Evolutionary conservation across 176 grass and related monocot genomes (phyloP), one percentile per base, ranked within the genome.

Genomic region (Oryza australiensis): DNA sequence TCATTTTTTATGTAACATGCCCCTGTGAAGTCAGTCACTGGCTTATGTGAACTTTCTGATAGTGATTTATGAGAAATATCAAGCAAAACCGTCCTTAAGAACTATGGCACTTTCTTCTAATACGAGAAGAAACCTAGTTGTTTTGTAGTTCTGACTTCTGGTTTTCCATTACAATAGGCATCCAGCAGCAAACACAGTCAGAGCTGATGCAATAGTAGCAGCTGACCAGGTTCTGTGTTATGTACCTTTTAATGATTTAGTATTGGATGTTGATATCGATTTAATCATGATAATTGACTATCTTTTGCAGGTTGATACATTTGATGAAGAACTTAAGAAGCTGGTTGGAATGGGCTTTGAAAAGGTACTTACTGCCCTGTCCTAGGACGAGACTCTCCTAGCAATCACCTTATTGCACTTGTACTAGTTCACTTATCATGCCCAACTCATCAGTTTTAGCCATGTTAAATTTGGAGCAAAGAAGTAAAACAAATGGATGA

Each of bases 311-410:
- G 83, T 30, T 90, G 96, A 95, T 91, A 89, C 62, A 84, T 98
- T 98, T 87, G 96, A 98, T 68, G 93, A 98, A 89, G 96, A 98
- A 68, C 93, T 95, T 46, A 90, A 91, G 79, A 98, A 93, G 66
- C 79, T 98, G 26, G 85, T 95, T 83, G 85, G 64, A 60, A 95
- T 98, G 96, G 96, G 93, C 12, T 98, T 98, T 87, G 93, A 98
- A 79, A 98, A 93, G 96, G 96, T 94, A 88, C 65, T 83, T 85
- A 64, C 27, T 26, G 12, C 15, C 15, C 80, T 77, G 14, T 43
- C 24, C 15, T 40, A 40, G 38, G 38, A 10, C 10, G 38, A 11
- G 38, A 40, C 9, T 40, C 38, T 40, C 38, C 38, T 75, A 9
- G 12, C 4, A 43, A n/a, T 80, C 51, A 10, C 63, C 10, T 43